These are phyloP conservation scores for Astraeus odoratus DNA, from an alignment of 768 basidiomycete genomes.

Conservation along the genomic window DNA sequence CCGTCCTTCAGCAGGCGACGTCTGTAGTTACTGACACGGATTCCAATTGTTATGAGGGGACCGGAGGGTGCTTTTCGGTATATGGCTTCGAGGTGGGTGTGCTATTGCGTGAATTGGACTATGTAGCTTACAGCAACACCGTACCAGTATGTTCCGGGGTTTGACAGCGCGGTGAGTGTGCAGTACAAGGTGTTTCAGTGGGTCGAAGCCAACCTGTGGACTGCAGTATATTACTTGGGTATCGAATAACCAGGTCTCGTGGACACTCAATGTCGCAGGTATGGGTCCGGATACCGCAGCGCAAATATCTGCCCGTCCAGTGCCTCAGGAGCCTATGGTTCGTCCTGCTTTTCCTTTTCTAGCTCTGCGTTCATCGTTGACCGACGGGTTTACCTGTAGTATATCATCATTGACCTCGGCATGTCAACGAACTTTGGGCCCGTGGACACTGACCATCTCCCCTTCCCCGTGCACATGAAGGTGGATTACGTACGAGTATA, in stretches of 20 bases:
- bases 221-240: conserved; percentile 82
- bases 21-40: conserved; percentile 66
- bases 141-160: conserved; percentile 41
- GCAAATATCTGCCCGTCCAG: conserved; percentile 57
- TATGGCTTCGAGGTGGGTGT: conserved; percentile 74
- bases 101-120: too few species aligned
- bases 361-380: not conserved
- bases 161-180: conserved; percentile 51
- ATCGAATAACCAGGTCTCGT: conserved; percentile 54
- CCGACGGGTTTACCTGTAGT: conserved; percentile 24
- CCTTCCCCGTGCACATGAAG: conserved; percentile 43
- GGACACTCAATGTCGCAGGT: conserved; percentile 69
- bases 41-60: conserved; percentile 61
- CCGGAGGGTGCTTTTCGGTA: conserved; percentile 53
- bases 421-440: conserved; percentile 54
- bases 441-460: conserved; percentile 47
- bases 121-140: not conserved
- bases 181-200: not conserved
- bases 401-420: conserved; percentile 52
- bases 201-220: not conserved
- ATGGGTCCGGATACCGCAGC: conserved; percentile 54
- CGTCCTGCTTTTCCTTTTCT: conserved; percentile 11
- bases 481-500: conserved; percentile 66
- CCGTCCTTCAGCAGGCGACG: conserved; percentile 70
- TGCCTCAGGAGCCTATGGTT: conserved; percentile 86